Percentiles rank a stretch among this genome's conserved stretches.
Evolutionary conservation across 2,329 filamentous ascomycete species (phyloP).

Genomic region (Elsinoe ampelina): DNA sequence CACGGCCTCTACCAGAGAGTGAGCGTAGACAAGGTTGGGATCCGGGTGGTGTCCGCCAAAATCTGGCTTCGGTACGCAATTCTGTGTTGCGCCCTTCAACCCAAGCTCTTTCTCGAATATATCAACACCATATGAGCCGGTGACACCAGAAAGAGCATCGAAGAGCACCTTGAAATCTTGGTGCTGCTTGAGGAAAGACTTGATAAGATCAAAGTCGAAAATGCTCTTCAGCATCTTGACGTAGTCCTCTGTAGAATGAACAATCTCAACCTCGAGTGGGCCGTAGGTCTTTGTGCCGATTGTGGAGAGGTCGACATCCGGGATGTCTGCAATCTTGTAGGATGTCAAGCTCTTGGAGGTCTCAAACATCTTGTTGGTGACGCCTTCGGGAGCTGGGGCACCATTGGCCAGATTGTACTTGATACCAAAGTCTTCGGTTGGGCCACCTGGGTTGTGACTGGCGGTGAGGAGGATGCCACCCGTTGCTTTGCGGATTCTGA

Average conservation of each 20-base stretch:
- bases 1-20: conserved; percentile 86
- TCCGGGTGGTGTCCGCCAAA: conserved; percentile 97
- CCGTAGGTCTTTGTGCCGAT: conserved; percentile 81
- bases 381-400: conserved; percentile 86
- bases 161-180: conserved; percentile 95
- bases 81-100: conserved; percentile 72
- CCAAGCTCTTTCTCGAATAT: conserved; percentile 95
- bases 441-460: conserved; percentile 95
- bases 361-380: conserved; percentile 97
- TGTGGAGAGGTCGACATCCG: conserved; percentile 72
- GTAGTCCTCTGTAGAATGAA: conserved; percentile 90
- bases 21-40: conserved; percentile 93
- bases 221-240: conserved; percentile 94
- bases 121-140: conserved; percentile 84
- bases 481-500: conserved; percentile 87
- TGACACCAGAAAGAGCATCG: conserved; percentile 88
- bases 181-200: conserved; percentile 79
- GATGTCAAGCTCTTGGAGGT: conserved; percentile 79
- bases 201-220: conserved; percentile 95
- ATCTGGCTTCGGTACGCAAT: conserved; percentile 85
- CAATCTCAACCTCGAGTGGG: conserved; percentile 81
- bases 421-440: conserved; percentile 94
- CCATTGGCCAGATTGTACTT: conserved; percentile 99
- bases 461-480: conserved; percentile 95
- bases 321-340: conserved; percentile 86